Base-by-base conservation (phyloP, 1,284 basidiomycete species). In the Flammula alnicola region DNA sequence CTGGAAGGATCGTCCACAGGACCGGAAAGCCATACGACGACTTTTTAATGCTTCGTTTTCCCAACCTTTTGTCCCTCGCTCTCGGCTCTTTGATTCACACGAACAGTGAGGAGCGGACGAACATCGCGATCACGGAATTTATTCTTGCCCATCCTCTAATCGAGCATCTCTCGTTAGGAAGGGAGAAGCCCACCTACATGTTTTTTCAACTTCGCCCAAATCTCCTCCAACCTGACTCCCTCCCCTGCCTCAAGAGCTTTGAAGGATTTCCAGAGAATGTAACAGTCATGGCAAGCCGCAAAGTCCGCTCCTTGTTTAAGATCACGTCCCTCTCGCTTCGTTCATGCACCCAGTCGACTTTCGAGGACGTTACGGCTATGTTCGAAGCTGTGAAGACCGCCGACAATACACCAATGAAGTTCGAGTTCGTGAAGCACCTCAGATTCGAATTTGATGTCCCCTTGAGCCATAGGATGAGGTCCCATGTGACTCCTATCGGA, bases 201-300 rank as follows among this genome's bases (percentile, higher is more conserved):
- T 47, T 53, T 19, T 55, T 59, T 32, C 50, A 59, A 27, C 52
- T 59, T 14, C 47, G 52, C 17, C 20, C 20, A 8, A 4, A 16
- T 9, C 42, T 46, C 8, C 47, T 59, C 1, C n/a, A 19, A 5
- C n/a, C 22, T 3, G 30, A 51, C 9, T 56, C 55, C 5, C 26
- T 59, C 2, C 55, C 57, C 3, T 20, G 25, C 10, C 25, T 59
- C 3, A 46, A 46, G 25, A 44, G 50, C 23, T 55, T 59, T 20
- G 57, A 56, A 43, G 57, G 57, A 4, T 56, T 55, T 25, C 57
- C 55, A 16, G 55, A 54, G 31, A 56, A 52, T 16, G 35, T 59
- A 5, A 39, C 51, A 2, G 22, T 33, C 20, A 19, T 59, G 7
- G 41, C 47, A 2, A 33, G 29, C 2, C 16, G 37, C 6, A 14